Evolutionary conservation across 768 basidiomycete species (phyloP).

Genomic region (Tylopilus rubrobrunneus): DNA sequence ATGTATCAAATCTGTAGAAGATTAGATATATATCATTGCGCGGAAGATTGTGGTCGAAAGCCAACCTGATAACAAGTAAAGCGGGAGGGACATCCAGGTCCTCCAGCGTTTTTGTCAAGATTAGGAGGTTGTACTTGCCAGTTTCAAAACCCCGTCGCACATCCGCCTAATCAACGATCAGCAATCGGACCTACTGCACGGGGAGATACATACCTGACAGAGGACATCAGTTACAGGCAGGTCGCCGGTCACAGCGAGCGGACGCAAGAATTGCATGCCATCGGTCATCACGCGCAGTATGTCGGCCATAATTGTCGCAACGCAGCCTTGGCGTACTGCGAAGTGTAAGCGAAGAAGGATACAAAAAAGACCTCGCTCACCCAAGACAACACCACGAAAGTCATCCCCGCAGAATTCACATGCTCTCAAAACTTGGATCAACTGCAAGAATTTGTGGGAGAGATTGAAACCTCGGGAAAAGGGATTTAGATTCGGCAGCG

Average conservation of each 20-base stretch:
- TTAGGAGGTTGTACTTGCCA: conserved; percentile 61
- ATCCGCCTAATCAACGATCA: conserved; percentile 37
- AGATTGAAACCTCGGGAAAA: conserved; percentile 62
- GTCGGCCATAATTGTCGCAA: conserved; percentile 58
- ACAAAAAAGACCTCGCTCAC: conserved; percentile 38
- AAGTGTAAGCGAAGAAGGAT: conserved; percentile 25
- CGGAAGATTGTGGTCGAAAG: not conserved
- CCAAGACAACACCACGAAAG: conserved; percentile 69
- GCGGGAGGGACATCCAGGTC: conserved; percentile 58
- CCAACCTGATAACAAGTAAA: conserved; percentile 60
- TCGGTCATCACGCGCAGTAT: conserved; percentile 53
- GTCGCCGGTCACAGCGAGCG: conserved; percentile 43
- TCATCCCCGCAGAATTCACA: conserved; percentile 49
- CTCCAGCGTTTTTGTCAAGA: conserved; percentile 55
- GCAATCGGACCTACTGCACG: not conserved
- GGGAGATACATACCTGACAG: conserved; percentile 30
- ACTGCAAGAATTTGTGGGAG: conserved; percentile 58
- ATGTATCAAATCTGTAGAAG: conserved; percentile 35
- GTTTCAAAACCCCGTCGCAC: conserved; percentile 45
- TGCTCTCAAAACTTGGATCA: conserved; percentile 56
- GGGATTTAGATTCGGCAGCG: conserved; percentile 58
- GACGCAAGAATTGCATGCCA: conserved; percentile 51
- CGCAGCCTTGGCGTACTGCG: conserved; percentile 49
- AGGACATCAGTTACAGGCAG: conserved; percentile 30
- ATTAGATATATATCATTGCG: conserved; percentile 8